Percentiles rank a stretch among this genome's conserved stretches.
These are phyloP conservation scores for Geranomyces michiganensis DNA, from an alignment of 192 early-diverging fungal genomes.

Conservation along the genomic window DNA sequence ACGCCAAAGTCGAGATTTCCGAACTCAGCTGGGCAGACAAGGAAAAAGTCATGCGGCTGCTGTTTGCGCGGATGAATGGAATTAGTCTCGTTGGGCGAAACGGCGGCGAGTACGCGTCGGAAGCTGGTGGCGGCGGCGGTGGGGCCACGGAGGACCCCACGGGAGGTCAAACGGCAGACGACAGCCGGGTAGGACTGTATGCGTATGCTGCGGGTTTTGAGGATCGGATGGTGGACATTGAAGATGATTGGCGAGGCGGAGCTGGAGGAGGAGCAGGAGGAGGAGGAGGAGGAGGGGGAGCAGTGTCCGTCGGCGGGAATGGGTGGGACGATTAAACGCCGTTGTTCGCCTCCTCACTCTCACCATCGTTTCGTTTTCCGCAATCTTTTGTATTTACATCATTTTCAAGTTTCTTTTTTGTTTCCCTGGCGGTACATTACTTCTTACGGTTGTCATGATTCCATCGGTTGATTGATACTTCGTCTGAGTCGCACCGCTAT, in stretches of 20 bases:
- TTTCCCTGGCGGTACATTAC: no score
- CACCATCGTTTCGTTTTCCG: not conserved
- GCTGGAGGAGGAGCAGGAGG: not conserved
- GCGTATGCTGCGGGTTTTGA: not conserved
- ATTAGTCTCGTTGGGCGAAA: slow-evolving; percentile 40
- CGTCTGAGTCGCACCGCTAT: not conserved
- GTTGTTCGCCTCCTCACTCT: not conserved
- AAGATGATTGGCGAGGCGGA: not conserved
- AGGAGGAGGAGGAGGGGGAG: not conserved
- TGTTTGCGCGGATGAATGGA: slow-evolving; percentile 71
- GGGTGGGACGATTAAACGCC: not conserved
- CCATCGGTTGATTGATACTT: no score
- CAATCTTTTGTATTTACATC: not conserved
- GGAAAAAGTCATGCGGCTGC: slow-evolving; percentile 59
- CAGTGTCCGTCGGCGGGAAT: not conserved
- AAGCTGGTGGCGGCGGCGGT: not conserved
- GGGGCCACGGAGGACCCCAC: not conserved
- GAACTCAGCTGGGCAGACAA: slow-evolving; percentile 60
- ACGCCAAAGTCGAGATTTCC: slow-evolving; percentile 47
- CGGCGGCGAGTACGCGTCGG: slow-evolving; percentile 23
- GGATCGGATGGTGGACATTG: slow-evolving; percentile 3
- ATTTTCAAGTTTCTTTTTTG: not conserved
- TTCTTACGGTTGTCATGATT: no score
- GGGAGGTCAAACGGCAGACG: not conserved
- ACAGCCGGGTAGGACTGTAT: not conserved